Conservation (phyloP, 1,284 basidiomycete species). For the Exobasidium cylindrosporum region DNA sequence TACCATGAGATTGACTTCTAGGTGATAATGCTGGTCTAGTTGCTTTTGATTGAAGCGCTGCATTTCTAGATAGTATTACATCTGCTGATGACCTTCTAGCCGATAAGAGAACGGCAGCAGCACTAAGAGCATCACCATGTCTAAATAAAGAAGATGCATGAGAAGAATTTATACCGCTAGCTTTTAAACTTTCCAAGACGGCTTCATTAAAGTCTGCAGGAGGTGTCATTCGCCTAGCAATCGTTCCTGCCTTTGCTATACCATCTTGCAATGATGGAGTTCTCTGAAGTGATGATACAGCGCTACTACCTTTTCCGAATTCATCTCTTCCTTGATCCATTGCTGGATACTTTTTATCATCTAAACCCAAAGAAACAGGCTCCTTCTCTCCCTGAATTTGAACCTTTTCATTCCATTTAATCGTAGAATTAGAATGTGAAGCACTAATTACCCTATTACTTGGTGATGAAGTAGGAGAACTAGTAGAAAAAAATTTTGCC, state of each 20-base stretch:
- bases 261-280: not conserved
- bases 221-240: not conserved
- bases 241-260: not conserved
- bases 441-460: not conserved
- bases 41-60: not conserved
- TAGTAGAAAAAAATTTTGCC: slow-evolving; percentile 28
- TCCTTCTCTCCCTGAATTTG: not conserved
- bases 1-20: slow-evolving; percentile 12
- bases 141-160: not conserved
- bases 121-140: slow-evolving; percentile 16
- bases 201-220: not conserved
- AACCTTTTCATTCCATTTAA: not conserved
- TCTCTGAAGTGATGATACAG: not conserved
- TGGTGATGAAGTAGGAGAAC: not conserved
- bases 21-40: slow-evolving; percentile 1
- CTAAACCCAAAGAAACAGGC: not conserved
- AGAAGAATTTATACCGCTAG: not conserved
- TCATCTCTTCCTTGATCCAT: too few species aligned
- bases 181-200: slow-evolving; percentile 1
- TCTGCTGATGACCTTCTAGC: slow-evolving; percentile 14
- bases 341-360: not conserved
- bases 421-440: not conserved
- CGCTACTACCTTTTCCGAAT: not conserved
- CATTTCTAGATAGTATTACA: not conserved
- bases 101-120: slow-evolving; percentile 11